Conservation (phyloP, 768 basidiomycete species). For the Suillus americanus region DNA sequence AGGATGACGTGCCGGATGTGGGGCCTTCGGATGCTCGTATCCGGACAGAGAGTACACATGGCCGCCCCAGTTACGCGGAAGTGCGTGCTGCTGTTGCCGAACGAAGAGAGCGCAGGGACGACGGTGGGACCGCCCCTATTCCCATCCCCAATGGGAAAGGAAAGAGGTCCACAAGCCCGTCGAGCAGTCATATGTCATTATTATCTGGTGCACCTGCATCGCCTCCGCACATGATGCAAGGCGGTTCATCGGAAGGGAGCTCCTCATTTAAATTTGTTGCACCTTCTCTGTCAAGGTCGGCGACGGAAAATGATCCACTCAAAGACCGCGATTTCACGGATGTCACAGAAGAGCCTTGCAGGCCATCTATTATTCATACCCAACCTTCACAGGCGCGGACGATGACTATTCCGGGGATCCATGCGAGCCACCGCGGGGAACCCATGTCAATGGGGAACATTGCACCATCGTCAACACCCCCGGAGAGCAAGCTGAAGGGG, state of each 20-base stretch:
- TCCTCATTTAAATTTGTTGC: slow-evolving; percentile 24
- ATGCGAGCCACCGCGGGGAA: slow-evolving; percentile 80
- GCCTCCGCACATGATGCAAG: slow-evolving; percentile 18
- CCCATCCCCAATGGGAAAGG: slow-evolving; percentile 28
- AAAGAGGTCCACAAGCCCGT: slow-evolving; percentile 26
- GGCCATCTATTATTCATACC: slow-evolving; percentile 59
- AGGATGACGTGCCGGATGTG: slow-evolving; percentile 45
- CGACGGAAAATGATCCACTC: slow-evolving; percentile 31
- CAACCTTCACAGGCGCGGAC: slow-evolving; percentile 73
- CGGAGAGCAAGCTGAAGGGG: slow-evolving; percentile 41
- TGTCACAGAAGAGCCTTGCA: slow-evolving; percentile 24
- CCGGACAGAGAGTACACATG: slow-evolving; percentile 38
- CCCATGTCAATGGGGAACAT: slow-evolving; percentile 84
- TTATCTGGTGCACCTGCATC: slow-evolving; percentile 28
- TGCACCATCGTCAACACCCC: slow-evolving; percentile 43
- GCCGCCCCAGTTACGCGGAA: slow-evolving; percentile 67
- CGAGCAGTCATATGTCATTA: slow-evolving; percentile 23
- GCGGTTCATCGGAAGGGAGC: slow-evolving; percentile 20
- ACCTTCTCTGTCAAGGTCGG: slow-evolving; percentile 37
- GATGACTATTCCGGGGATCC: slow-evolving; percentile 88
- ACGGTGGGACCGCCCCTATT: slow-evolving; percentile 32
- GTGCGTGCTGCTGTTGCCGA: slow-evolving; percentile 76
- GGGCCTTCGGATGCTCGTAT: slow-evolving; percentile 37
- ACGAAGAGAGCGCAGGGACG: slow-evolving; percentile 43
- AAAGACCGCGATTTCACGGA: slow-evolving; percentile 34